phyloP scores from a whole-genome alignment of 2,329 filamentous ascomycete species.

The Ascochyta clinopodiicola region DNA sequence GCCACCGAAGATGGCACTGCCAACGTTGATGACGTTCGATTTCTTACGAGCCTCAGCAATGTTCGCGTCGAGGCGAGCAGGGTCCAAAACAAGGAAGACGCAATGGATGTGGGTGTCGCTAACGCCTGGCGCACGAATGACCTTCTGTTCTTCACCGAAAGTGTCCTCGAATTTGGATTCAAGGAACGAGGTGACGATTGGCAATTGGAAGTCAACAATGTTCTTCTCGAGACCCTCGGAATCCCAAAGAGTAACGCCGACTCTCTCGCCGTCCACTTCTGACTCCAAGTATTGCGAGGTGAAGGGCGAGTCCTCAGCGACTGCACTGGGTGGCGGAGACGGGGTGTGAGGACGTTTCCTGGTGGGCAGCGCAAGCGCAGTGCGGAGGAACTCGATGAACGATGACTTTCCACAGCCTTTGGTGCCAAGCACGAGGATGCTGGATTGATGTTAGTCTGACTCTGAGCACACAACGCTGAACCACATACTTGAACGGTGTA shows the following conservation, averaged over 20 bases:
- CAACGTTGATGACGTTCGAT: conserved; percentile 54
- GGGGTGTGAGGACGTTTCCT: conserved; percentile 69
- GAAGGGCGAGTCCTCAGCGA: conserved; percentile 64
- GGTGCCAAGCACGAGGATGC: conserved; percentile 88
- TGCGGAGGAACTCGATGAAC: conserved; percentile 94
- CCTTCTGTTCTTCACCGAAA: conserved; percentile 96
- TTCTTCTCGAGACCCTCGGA: conserved; percentile 95
- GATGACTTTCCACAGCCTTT: conserved; percentile 92
- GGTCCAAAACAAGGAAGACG: conserved; percentile 90
- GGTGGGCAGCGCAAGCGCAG: conserved; percentile 79
- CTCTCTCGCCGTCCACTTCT: conserved; percentile 88
- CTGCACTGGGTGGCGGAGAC: conserved; percentile 54
- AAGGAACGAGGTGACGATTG: conserved; percentile 88
- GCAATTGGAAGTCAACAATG: conserved; percentile 90
- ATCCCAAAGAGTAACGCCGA: conserved; percentile 95
- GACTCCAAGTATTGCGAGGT: conserved; percentile 90
- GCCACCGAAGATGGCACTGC: conserved; percentile 65
- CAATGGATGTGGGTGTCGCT: conserved; percentile 98
- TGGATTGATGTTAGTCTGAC: conserved; percentile 49
- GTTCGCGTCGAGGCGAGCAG: conserved; percentile 82
- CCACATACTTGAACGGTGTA: conserved; percentile 93
- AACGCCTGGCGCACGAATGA: conserved; percentile 87
- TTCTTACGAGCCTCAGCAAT: conserved; percentile 69
- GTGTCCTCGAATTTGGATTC: conserved; percentile 99
- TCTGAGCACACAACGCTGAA: background rate